Evolutionary conservation across 345 rosid genomes (phyloP), one percentile per base, ranked within the genome.

Genomic region (Cardamine occulta): DNA sequence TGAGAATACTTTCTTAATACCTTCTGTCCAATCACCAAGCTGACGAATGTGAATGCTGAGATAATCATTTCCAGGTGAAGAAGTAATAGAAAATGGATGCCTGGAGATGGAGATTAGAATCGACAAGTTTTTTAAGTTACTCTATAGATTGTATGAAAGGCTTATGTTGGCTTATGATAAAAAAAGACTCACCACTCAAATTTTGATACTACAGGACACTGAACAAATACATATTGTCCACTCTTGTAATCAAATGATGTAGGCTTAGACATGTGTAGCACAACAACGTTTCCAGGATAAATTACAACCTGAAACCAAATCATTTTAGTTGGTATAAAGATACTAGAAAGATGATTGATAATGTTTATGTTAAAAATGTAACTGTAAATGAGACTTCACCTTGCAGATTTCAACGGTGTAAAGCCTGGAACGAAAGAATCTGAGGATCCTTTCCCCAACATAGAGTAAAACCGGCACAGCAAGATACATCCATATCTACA

Each of bases 11-110:
- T 86, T 76, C 78, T 85, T 91, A n/a, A 94, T 96, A 61, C 88
- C 96, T 79, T 88, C 91, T 5, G 98, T 94, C 98, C 98, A 94
- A 68, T 94, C 98, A 29, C 98, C 98, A 17, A 37, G 88, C 78
- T 79, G 82, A 15, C 80, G 79, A 57, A 79, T 74, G 40, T 74
- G 79, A 70, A 79, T 74, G 65, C 96, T 94, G 13, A 94, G 91
- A 81, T 81, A 91, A 63, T 91, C 92, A 76, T 94, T 96, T 34
- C 85, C 91, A 31, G 98, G 98, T 24, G 96, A 93, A 7, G 98
- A 91, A 31, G 98, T 94, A 60, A 94, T 90, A 19, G 98, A 94
- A 86, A 94, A 94, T 23, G 98, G 98, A 84, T 94, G 98, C 98
- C 98, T 94, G 88, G 28, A 68, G 40, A 77, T 48, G 23, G 34